These are phyloP conservation scores for Chytriomyces sp. DNA, from an alignment of 192 early-diverging fungal genomes.

Conservation along the genomic window DNA sequence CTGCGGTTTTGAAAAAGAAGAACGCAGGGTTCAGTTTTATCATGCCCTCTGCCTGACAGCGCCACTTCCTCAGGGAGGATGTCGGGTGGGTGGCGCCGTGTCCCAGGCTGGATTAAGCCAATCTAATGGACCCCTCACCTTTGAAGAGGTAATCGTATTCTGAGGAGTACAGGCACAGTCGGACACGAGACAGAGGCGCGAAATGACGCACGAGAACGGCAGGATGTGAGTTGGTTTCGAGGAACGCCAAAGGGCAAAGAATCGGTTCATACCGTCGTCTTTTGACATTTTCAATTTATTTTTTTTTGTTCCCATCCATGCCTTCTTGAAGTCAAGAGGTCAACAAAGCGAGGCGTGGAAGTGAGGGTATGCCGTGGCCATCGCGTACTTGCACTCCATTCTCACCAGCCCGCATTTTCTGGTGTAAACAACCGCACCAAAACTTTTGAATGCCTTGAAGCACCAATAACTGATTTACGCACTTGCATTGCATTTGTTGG, in stretches of 20 bases:
- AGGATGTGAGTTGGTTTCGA: not conserved
- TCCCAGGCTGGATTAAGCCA: not conserved
- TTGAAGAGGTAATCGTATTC: slow-evolving; percentile 55
- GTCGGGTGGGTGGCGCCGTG: not conserved
- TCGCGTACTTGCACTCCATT: too few relatives aligned
- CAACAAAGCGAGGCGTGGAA: too few relatives aligned
- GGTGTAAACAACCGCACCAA: too few relatives aligned
- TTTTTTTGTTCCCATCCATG: not conserved
- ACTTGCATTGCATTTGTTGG: not conserved
- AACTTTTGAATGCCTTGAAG: too few relatives aligned
- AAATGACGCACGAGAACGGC: not conserved
- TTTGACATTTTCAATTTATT: slow-evolving; percentile 14
- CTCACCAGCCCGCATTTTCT: too few relatives aligned
- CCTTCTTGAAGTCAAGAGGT: too few relatives aligned
- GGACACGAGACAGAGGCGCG: not conserved
- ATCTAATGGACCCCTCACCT: slow-evolving; percentile 29
- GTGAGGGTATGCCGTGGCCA: too few relatives aligned
- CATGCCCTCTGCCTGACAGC: too few relatives aligned
- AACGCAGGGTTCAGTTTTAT: too few relatives aligned
- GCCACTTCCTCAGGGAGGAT: too few relatives aligned
- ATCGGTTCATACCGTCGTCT: slow-evolving; percentile 22
- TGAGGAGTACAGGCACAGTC: not conserved
- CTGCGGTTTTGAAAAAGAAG: not conserved
- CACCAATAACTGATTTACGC: too few relatives aligned
- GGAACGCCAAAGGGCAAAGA: not conserved